Base-by-base conservation (phyloP, 495 filamentous ascomycete genomes). In the Annulohypoxylon moriforme region DNA sequence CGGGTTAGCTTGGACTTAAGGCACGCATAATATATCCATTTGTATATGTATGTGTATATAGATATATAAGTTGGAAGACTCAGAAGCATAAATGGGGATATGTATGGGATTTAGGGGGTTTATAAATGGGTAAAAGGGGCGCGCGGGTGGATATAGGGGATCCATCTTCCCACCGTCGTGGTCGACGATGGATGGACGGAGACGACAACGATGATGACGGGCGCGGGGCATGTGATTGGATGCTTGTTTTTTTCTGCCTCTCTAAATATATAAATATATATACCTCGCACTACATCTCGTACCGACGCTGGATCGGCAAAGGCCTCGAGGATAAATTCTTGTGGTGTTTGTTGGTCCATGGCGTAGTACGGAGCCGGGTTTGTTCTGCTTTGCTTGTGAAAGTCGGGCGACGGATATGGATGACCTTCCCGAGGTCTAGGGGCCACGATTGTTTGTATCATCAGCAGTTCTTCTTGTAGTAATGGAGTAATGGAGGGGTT, bases 281-380 rank as follows among this genome's bases (percentile, higher is more conserved):
- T 81, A 97, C 96, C 95, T 88, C 94, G 93, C 29, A 98, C 87
- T 20, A 99, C 89, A 80, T 98, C 96, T 76, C 92, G 92, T 71
- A 97, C 92, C 71, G 89, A 91, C 25, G 85, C 85, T 49, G 91
- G 91, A 78, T 94, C 93, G 66, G 92, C 90, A 78, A 94, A 92
- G 72, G 93, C 90, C 80, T 95, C 92, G 77, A 95, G 85, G 67
- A 91, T 90, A 82, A 93, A 94, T 79, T 94, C 91, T 73, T 92
- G 92, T 75, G 92, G 89, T 76, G 85, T 85, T 56, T 80, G 83
- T 68, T 80, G 78, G 59, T 87, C 84, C 86, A 88, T 88, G 66
- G 69, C 78, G 60, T 46, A 2, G 40, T 27, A 55, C 8, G 20
- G 36, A 42, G 22, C 22, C 10, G 46, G 29, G 24, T 31, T 36